Conservation (phyloP, 306 rosid genomes). For the Trifolium repens region DNA sequence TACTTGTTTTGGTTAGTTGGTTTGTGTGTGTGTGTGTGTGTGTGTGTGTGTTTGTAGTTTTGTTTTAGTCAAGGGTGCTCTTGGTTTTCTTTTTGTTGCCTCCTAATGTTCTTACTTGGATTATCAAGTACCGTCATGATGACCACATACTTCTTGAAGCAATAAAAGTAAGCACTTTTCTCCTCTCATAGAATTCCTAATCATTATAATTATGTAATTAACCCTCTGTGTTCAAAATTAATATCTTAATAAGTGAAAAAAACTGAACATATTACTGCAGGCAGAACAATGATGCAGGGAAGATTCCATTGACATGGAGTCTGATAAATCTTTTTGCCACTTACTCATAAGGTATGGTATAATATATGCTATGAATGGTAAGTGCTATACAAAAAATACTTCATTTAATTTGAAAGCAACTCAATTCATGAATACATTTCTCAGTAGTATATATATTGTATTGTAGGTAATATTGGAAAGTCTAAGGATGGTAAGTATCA, state of each 20-base stretch:
- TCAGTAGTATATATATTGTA: neutral
- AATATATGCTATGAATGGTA: neutral
- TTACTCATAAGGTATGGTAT: slow-evolving; percentile 53
- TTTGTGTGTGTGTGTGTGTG: too few relatives aligned
- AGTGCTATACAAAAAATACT: too few relatives aligned
- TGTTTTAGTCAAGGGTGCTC: too few relatives aligned
- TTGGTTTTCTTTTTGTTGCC: too few relatives aligned
- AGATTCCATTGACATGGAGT: slow-evolving; percentile 69
- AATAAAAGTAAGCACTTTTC: slow-evolving; percentile 39
- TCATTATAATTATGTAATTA: slow-evolving; percentile 5
- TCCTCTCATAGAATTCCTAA: slow-evolving; percentile 16
- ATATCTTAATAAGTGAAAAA: slow-evolving; percentile 1
- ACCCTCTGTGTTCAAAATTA: slow-evolving; percentile 31
- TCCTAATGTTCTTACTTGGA: slow-evolving; percentile 67
- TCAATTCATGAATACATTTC: neutral
- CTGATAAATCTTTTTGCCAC: slow-evolving; percentile 67
- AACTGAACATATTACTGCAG: slow-evolving; percentile 12
- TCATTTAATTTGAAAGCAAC: too few relatives aligned
- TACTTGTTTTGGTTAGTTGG: too few relatives aligned
- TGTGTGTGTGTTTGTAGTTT: too few relatives aligned
- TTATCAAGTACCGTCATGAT: slow-evolving; percentile 83
- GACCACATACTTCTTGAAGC: slow-evolving; percentile 76
- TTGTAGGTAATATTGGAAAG: slow-evolving; percentile 83
- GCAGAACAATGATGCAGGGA: slow-evolving; percentile 46
- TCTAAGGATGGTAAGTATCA: slow-evolving; percentile 89